Evolutionary conservation across 2,329 filamentous ascomycete species (phyloP), one percentile per base, ranked within the genome.

Genomic region (Bipolaris victoriae): DNA sequence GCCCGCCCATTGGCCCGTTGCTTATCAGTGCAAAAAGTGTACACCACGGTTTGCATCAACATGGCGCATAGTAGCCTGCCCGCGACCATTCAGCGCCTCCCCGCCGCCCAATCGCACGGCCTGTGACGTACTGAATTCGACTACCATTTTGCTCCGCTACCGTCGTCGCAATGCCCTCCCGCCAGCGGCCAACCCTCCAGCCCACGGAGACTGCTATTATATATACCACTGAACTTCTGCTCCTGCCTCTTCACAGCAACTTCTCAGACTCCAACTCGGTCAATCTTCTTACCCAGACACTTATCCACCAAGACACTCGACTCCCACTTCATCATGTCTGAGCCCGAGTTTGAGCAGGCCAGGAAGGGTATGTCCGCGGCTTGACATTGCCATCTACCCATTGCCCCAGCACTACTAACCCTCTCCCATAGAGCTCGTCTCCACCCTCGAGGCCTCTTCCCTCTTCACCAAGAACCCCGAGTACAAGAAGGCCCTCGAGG

Each of bases 291-390:
- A 36, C 43, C 29, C 31, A 31, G 3, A 31, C 10, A 31, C 10
- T 4, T 31, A 11, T 33, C 31, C 44, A 52, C 33, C 43, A 62
- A 49, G 45, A 47, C 39, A 57, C 39, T 46, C 55, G 55, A 60
- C 13, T 52, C 48, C 20, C 31, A 57, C 48, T 49, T 29, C 63
- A 73, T 61, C 64, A 95, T 96, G 91, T 90, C 92, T 68, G 94
- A 98, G 87, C 94, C 95, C 75, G 94, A 99, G 84, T 98, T 98
- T 83, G 88, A 97, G 88, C 94, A 98, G 87, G 94, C 94, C 75
- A 96, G 96, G 87, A 91, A 92, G 79, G 92, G 92, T 96, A 82
- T 74, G 84, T 68, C 43, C 29, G 15, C 16, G 7, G 24, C 41
- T 6, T 6, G n/a, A 22, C 22, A 24, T 9, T 20, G 24, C 7